Base-by-base conservation (phyloP, 208 protist species). In the Leishmania tropica region DNA sequence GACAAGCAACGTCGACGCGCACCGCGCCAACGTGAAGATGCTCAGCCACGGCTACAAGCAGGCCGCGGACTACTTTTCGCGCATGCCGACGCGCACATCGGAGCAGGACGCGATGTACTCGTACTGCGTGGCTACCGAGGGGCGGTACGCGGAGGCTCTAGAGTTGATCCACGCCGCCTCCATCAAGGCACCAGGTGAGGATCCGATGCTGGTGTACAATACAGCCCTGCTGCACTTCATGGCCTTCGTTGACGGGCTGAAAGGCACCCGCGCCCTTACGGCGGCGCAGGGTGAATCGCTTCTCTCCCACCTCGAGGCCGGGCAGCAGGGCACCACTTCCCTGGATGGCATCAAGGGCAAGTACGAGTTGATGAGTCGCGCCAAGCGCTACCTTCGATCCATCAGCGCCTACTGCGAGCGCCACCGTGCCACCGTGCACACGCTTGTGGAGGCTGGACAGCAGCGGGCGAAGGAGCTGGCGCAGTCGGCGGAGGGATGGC, bases 21-120 rank as follows among this genome's bases (percentile, higher is more conserved):
- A 96, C 83, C 93, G 92, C 70, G 90, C 94, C 28, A 96, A 93
- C 80, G 91, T 94, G 58, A 94, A 95, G 84, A 88, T 89, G 79
- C 86, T 92, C 64, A 90, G 87, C 75, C 92, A 93, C 48, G 79
- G 89, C 77, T 96, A 94, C 87, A 93, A 95, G 84, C 89, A 93
- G 79, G 92, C 93, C 17, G 87, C 93, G 42, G 92, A 97, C 83
- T 93, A 97, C 83, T 87, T 95, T 28, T 65, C 72, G 51, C 83
- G 89, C 72, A 80, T 86, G 76, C 53, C 76, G 35, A 37, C 72
- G 17, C 86, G 85, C 31, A 91, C 86, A 45, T 84, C 89, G 31
- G 76, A 89, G 73, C 93, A 96, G 87, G 81, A 89, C 60, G 89
- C 89, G 4, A 88, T 88, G 56, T 83, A 96, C 40, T 90, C 93